A percentile compares a stretch with the other conserved stretches of the same genome.
phyloP scores from a whole-genome alignment of 2,329 filamentous ascomycete genomes.

The Aureobasidium mangrovei region DNA sequence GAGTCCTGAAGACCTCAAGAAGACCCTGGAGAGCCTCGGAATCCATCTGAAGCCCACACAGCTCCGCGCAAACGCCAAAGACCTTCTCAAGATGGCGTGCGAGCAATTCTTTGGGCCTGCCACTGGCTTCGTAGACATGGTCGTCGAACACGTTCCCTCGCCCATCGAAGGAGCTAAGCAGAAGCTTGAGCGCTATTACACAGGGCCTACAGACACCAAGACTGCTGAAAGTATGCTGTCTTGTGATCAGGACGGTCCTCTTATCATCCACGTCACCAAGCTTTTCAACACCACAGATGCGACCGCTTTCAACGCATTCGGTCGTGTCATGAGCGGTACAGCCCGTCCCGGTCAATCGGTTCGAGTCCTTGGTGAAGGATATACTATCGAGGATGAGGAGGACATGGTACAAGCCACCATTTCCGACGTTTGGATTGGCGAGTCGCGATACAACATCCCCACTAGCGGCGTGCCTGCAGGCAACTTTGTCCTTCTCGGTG shows the following conservation, averaged over 20 bases:
- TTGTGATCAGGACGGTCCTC: conserved; percentile 81
- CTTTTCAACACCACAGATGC: conserved; percentile 85
- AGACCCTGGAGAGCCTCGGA: conserved; percentile 67
- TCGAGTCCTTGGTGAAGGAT: conserved; percentile 86
- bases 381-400: conserved; percentile 94
- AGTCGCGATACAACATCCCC: conserved; percentile 86
- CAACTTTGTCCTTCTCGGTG: conserved; percentile 83
- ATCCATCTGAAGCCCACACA: conserved; percentile 88
- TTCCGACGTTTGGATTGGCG: conserved; percentile 77
- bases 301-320: conserved; percentile 83
- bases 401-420: conserved; percentile 88
- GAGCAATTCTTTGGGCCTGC: conserved; percentile 92
- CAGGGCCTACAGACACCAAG: conserved; percentile 75
- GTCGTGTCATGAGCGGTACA: conserved; percentile 85
- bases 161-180: conserved; percentile 68
- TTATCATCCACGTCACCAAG: conserved; percentile 89
- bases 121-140: conserved; percentile 90
- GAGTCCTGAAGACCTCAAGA: conserved; percentile 73
- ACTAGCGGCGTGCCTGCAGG: conserved; percentile 89
- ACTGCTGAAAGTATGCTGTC: conserved; percentile 69
- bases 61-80: conserved; percentile 80
- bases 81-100: conserved; percentile 80
- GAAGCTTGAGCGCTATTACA: conserved; percentile 81
- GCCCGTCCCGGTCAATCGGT: conserved; percentile 74
- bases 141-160: conserved; percentile 80